Conservation (phyloP, 352 stramenopile genomes). For the Poterioochromonas sp. region DNA sequence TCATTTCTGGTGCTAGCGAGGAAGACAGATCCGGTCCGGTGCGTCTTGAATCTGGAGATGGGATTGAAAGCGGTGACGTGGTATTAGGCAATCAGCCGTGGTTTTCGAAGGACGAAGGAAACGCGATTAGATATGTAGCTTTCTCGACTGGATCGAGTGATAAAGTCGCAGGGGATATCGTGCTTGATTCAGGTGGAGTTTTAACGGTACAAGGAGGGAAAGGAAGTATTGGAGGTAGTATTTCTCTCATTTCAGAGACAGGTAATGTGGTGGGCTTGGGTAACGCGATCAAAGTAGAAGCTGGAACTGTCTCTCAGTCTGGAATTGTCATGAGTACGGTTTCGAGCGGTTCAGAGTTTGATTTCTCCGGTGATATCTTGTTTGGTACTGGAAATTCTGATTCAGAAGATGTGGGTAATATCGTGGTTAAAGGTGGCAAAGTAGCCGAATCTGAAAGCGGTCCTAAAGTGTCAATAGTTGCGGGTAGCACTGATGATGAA, state of each 20-base stretch:
- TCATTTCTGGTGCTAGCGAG: slow-evolving; percentile 1
- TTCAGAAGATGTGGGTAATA: background rate
- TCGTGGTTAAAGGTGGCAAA: background rate
- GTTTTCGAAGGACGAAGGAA: slow-evolving; percentile 11
- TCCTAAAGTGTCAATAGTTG: background rate
- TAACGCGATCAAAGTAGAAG: no score
- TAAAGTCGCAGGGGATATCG: background rate
- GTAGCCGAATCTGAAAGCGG: background rate
- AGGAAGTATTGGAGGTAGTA: background rate
- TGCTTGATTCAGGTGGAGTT: background rate
- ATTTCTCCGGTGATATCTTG: background rate
- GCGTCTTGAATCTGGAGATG: slow-evolving; percentile 10
- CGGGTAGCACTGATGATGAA: no score
- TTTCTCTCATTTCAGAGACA: background rate
- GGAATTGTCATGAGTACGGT: background rate
- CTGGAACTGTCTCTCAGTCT: background rate
- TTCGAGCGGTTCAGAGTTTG: background rate
- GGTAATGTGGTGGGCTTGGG: background rate
- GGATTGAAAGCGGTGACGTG: slow-evolving; percentile 8
- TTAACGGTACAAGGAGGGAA: background rate
- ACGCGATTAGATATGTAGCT: slow-evolving; percentile 12
- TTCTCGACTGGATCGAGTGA: slow-evolving; percentile 1
- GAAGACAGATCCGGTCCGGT: slow-evolving; percentile 7
- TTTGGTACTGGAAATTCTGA: background rate
- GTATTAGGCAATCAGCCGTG: slow-evolving; percentile 10